phyloP scores from a whole-genome alignment of 306 rosid species.

The Hylodesmum podocarpum region DNA sequence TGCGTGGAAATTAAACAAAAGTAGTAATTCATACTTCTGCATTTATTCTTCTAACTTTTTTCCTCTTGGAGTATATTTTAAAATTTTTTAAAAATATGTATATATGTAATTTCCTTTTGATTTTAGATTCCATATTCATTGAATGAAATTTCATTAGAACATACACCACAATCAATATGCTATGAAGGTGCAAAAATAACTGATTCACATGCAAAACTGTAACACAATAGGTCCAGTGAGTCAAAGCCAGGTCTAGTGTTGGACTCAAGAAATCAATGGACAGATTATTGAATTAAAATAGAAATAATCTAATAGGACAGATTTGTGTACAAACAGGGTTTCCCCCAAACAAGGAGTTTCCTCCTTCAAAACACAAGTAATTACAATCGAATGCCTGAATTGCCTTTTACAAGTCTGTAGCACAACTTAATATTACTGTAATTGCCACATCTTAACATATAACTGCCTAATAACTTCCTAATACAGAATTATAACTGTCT shows the following conservation, averaged over 20 bases:
- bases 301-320: not conserved
- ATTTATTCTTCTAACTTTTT: not conserved
- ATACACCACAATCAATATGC: not conserved
- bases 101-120: constrained; percentile 4
- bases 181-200: not conserved
- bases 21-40: not conserved
- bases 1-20: constrained; percentile 41
- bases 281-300: not conserved
- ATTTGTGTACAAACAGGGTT: not conserved
- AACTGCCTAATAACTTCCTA: not conserved
- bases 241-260: constrained; percentile 10
- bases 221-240: not conserved
- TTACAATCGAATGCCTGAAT: not conserved
- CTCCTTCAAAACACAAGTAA: not conserved
- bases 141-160: not conserved
- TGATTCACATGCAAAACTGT: constrained; percentile 6
- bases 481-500: not conserved
- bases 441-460: not conserved
- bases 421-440: not conserved
- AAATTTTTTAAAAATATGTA: not conserved
- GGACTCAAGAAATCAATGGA: not conserved
- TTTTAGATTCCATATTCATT: constrained; percentile 10
- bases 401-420: not conserved
- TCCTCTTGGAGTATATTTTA: not conserved
- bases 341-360: not conserved